A percentile compares a stretch with the other conserved stretches of the same genome.
These are phyloP conservation scores for Cenchrus purpureus DNA, from an alignment of 176 grass and related monocot species.

Conservation along the genomic window DNA sequence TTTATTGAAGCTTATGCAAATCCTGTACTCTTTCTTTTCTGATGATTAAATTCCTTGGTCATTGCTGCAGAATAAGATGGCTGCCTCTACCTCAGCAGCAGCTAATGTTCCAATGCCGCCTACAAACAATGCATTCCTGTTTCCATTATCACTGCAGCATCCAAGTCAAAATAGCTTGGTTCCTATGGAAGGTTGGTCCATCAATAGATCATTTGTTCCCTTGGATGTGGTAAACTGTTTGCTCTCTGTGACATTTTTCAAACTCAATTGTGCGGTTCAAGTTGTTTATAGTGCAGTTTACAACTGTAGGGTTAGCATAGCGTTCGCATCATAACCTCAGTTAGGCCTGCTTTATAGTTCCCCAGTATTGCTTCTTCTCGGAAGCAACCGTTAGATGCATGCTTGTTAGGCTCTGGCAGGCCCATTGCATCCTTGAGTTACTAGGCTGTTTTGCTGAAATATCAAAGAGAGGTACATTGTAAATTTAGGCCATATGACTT, in stretches of 20 bases:
- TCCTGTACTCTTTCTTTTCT: background rate
- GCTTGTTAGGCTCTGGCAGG: background rate
- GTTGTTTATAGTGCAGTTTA: conserved; percentile 21
- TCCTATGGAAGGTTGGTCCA: conserved; percentile 55
- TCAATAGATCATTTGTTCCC: background rate
- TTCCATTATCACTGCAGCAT: conserved; percentile 49
- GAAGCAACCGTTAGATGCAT: background rate
- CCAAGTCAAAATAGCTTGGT: conserved; percentile 44
- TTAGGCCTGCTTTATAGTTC: background rate
- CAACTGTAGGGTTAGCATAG: background rate
- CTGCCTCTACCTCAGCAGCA: conserved; percentile 50
- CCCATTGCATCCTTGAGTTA: no score
- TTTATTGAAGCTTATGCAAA: conserved; percentile 18
- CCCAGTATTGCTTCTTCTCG: background rate
- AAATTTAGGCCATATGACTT: no score
- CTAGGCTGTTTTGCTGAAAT: no score
- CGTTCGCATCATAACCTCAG: background rate
- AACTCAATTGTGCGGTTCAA: background rate
- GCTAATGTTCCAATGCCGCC: conserved; percentile 44
- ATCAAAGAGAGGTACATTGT: no score
- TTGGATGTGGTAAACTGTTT: background rate
- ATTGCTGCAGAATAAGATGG: conserved; percentile 65
- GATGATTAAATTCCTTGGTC: conserved; percentile 14
- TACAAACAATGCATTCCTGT: conserved; percentile 43
- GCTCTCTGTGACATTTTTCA: background rate